Evolutionary conservation across 1,284 basidiomycete species (phyloP), one percentile per base, ranked within the genome.

Genomic region (Xanthoconium separans): DNA sequence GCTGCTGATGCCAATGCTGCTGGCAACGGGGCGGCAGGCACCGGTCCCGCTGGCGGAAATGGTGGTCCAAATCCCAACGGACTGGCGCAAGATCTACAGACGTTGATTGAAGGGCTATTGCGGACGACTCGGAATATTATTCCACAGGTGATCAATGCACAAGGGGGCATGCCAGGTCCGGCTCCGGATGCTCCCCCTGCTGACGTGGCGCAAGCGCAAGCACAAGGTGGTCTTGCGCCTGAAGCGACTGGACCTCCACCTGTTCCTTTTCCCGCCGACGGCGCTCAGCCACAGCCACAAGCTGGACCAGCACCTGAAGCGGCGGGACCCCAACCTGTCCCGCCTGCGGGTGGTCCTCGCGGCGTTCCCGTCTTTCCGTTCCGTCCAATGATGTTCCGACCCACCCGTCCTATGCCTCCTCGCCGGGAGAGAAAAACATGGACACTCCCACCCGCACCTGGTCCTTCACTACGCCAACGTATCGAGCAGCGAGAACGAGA

Each of bases 401-500:
- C 65, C 3, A 57, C 55, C 9, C 67, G 61, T 1, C 57, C 70
- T 11, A 72, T 70, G 70, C 63, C 68, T 30, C 61, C 65, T 6
- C 70, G 59, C 2, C 61, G 62, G n/a, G 66, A 68, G 45, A 58
- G 67, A 36, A 69, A 71, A 50, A 47, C 55, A 5, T 85, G 83
- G 83, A 67, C 73, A 1, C 70, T 77, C 4, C 83, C 83, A 0
- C 62, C 78, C 9, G 71, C 81, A 1, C 82, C 83, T 29, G 84
- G 84, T 0, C 75, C 73, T n/a, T 82, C 87, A 4, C 69, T 91
- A 40, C 83, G 89, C 24, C 81, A 89, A 65, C 77, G 82, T 5
- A 74, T 91, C 20, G 88, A 91, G 67, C 77, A 78, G 55, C 74
- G 76, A 45, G 87, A 91, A 67, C 78, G 84, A 16, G 85, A 88